These are phyloP conservation scores for Mytilinidion resinicola DNA, from an alignment of 495 filamentous ascomycete species.

Conservation along the genomic window DNA sequence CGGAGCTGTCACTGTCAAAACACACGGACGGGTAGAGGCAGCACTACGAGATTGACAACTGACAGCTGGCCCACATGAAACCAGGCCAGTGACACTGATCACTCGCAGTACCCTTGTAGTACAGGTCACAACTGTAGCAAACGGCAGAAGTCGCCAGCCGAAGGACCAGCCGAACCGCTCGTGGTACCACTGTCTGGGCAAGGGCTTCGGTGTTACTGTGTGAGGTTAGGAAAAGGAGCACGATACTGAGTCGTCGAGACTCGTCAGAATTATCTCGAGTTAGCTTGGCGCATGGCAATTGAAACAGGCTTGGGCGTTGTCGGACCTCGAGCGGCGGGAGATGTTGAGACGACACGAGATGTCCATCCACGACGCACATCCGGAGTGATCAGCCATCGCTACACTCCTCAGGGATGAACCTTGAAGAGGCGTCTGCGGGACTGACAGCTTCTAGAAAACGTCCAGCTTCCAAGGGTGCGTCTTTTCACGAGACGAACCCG, in stretches of 20 bases:
- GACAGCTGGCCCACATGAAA: conserved; percentile 4
- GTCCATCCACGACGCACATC: conserved; percentile 1
- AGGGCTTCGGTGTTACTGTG: too few species aligned
- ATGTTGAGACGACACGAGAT: conserved; percentile 3
- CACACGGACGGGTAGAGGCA: conserved; percentile 24
- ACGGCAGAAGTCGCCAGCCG: too few species aligned
- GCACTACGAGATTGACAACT: background rate
- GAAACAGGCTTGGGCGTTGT: too few species aligned
- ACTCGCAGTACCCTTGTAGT: too few species aligned
- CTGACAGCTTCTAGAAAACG: conserved; percentile 1
- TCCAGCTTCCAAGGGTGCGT: background rate
- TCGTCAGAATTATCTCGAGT: too few species aligned
- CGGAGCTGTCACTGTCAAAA: background rate
- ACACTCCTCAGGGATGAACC: background rate
- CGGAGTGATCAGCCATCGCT: background rate
- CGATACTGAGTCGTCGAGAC: too few species aligned
- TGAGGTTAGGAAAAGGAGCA: too few species aligned
- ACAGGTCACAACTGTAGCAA: too few species aligned
- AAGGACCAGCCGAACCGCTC: too few species aligned
- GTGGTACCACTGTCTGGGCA: too few species aligned
- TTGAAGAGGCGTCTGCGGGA: background rate
- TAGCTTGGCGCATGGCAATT: too few species aligned
- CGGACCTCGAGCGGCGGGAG: too few species aligned
- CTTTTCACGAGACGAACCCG: background rate
- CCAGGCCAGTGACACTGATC: background rate